These are phyloP conservation scores for Ophiocordyceps australis DNA, from an alignment of 2,329 filamentous ascomycete genomes.

Conservation along the genomic window DNA sequence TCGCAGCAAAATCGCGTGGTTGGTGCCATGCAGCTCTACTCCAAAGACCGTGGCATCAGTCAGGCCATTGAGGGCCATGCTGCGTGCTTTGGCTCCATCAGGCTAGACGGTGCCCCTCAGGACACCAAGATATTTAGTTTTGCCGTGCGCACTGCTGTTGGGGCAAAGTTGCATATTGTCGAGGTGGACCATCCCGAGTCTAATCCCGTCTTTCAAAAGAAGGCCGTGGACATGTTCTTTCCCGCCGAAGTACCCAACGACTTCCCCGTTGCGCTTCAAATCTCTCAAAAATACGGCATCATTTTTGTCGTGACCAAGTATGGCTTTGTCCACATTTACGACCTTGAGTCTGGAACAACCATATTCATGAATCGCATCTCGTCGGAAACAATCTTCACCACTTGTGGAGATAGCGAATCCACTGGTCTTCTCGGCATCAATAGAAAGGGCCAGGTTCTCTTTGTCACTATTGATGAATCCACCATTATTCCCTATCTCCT, in stretches of 20 bases:
- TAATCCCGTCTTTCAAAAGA: slow-evolving; percentile 85
- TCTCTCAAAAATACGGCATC: slow-evolving; percentile 90
- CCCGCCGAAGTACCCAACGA: slow-evolving; percentile 89
- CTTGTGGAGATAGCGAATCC: slow-evolving; percentile 65
- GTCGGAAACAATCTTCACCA: slow-evolving; percentile 97
- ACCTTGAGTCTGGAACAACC: slow-evolving; percentile 84
- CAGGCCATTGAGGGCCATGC: slow-evolving; percentile 97
- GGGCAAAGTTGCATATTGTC: slow-evolving; percentile 92
- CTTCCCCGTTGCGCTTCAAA: slow-evolving; percentile 94
- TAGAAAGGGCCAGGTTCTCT: slow-evolving; percentile 90
- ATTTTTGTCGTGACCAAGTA: slow-evolving; percentile 98
- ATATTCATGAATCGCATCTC: slow-evolving; percentile 99
- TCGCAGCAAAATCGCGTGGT: slow-evolving; percentile 86
- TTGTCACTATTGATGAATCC: slow-evolving; percentile 81
- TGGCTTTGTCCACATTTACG: slow-evolving; percentile 96
- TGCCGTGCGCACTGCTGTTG: slow-evolving; percentile 73
- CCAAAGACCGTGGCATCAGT: slow-evolving; percentile 87
- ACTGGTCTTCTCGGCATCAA: slow-evolving; percentile 89
- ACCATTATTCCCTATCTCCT: slow-evolving; percentile 89
- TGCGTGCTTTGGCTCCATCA: slow-evolving; percentile 78
- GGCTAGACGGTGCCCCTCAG: slow-evolving; percentile 72
- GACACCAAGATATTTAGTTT: slow-evolving; percentile 96
- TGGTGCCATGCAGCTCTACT: slow-evolving; percentile 94
- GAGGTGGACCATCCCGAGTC: slow-evolving; percentile 87
- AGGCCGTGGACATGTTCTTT: slow-evolving; percentile 95